Conservation (phyloP, 1,139 yeast genomes). For the Saccharomycopsis phalli region DNA sequence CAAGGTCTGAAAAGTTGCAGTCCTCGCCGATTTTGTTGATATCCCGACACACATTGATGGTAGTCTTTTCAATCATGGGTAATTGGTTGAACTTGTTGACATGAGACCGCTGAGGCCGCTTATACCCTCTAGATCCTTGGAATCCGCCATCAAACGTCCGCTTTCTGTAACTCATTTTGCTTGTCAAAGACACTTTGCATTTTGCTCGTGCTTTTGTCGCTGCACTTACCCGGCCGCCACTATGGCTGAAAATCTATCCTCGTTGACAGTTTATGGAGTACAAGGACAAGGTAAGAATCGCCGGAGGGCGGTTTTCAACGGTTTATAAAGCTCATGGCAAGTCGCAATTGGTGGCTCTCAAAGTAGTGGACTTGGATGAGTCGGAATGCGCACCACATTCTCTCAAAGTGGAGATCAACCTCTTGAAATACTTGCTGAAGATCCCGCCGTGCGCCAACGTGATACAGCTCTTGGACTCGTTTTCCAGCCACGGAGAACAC, state of each 20-base stretch:
- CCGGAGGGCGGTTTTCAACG: constrained; percentile 9
- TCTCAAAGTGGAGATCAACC: constrained; percentile 6
- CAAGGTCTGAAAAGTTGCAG: constrained; percentile 39
- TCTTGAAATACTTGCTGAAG: constrained; percentile 1
- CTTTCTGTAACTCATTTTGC: constrained; percentile 3
- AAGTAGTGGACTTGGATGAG: constrained; percentile 17
- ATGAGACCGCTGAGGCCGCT: background rate
- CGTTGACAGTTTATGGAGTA: background rate
- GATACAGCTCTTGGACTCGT: constrained; percentile 28
- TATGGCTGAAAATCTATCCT: no score
- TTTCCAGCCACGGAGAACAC: constrained; percentile 30
- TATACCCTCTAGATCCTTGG: background rate
- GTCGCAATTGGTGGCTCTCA: constrained; percentile 8
- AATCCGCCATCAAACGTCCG: background rate
- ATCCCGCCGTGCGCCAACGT: constrained; percentile 21
- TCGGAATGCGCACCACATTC: constrained; percentile 18
- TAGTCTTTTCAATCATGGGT: constrained; percentile 13
- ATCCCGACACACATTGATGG: constrained; percentile 28
- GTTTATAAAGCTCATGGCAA: constrained; percentile 2
- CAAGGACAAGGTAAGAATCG: constrained; percentile 26
- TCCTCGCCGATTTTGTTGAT: constrained; percentile 62
- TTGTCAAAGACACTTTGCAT: no score
- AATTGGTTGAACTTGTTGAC: constrained; percentile 1
- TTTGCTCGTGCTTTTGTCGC: no score
- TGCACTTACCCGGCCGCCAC: no score